Base-by-base conservation (phyloP, 2,329 filamentous ascomycete species). In the Clarireedia hainanense region DNA sequence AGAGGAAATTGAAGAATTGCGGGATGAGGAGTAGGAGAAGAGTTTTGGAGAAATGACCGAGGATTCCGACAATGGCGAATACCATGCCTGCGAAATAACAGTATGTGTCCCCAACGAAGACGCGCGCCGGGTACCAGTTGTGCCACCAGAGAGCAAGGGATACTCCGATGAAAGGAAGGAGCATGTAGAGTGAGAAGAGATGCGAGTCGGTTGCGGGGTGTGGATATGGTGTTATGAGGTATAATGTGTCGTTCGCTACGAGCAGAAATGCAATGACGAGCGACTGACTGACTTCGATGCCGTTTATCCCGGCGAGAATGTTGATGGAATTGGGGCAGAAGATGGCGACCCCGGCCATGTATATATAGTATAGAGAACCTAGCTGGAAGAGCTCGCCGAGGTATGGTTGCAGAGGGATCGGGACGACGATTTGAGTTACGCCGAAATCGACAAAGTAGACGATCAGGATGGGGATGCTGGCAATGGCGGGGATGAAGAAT, bases 11-110 rank as follows among this genome's bases (percentile, higher is more conserved):
- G 80, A 95, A 91, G 65, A 95, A 88, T 74, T 99, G 94, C 14
- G 94, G 94, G 40, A 96, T 79, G 63, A 99, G 86, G 7, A 99
- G 79, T 50, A 99, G 80, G 55, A 96, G 80, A 47, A 99, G 80
- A 0, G 94, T 99, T 75, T 99, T 99, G 76, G 89, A 95, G 75
- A 99, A 99, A 75, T 99, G 94, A 24, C 94, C 94, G 52, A 96
- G 80, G 67, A 99, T 97, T 61, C 90, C 91, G 62, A 97, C 94
- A 46, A 96, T 91, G 53, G 92, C 94, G 70, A 99, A 99, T 40
- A 97, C 89, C 91, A 99, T 99, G 63, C 94, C 94, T 0, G 94
- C 94, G 72, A 99, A 96, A 75, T 99, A 99, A 79, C 94, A 99
- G 79, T 97, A 99, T 4, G 94, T 99, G 72, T 99, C 94, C 55